A percentile compares a stretch with the other conserved stretches of the same genome.
Conservation (phyloP, 2,329 filamentous ascomycete genomes). For the Colletotrichum sp. region DNA sequence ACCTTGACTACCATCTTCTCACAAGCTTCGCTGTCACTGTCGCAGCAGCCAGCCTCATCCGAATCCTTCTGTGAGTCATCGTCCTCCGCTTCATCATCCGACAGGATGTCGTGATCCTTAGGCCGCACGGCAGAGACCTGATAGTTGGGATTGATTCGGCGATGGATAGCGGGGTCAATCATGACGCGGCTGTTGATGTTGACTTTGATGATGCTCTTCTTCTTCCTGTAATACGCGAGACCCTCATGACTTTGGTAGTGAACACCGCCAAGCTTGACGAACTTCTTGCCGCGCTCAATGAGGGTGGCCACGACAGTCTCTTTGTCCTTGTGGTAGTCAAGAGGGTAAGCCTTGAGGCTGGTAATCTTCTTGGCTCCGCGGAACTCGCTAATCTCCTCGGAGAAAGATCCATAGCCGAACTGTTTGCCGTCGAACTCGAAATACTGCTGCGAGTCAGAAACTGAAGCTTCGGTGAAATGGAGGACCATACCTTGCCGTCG, state of each 20-base stretch:
- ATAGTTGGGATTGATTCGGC: constrained; percentile 87
- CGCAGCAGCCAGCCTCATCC: constrained; percentile 41
- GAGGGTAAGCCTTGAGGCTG: constrained; percentile 76
- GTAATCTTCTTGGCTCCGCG: constrained; percentile 84
- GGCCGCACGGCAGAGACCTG: constrained; percentile 75
- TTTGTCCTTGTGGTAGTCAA: constrained; percentile 80
- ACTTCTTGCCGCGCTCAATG: constrained; percentile 83
- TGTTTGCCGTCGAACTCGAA: constrained; percentile 89
- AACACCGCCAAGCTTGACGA: constrained; percentile 80
- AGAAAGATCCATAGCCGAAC: constrained; percentile 77
- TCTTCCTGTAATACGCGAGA: constrained; percentile 84
- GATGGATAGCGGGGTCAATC: constrained; percentile 83
- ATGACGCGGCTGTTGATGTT: constrained; percentile 88
- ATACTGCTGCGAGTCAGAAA: constrained; percentile 52
- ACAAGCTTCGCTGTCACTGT: constrained; percentile 44
- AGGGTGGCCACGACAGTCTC: constrained; percentile 68
- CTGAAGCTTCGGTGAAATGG: not conserved
- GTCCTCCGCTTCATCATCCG: constrained; percentile 52
- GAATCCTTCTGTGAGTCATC: constrained; percentile 44
- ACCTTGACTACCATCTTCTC: constrained; percentile 57
- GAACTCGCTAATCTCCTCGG: constrained; percentile 75
- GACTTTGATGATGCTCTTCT: constrained; percentile 76
- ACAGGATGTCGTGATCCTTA: constrained; percentile 68
- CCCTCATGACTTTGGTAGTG: constrained; percentile 85
- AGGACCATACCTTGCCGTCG: constrained; percentile 60